These are phyloP conservation scores for Zymoseptoria pseudotritici DNA, from an alignment of 2,329 filamentous ascomycete species.

Conservation along the genomic window DNA sequence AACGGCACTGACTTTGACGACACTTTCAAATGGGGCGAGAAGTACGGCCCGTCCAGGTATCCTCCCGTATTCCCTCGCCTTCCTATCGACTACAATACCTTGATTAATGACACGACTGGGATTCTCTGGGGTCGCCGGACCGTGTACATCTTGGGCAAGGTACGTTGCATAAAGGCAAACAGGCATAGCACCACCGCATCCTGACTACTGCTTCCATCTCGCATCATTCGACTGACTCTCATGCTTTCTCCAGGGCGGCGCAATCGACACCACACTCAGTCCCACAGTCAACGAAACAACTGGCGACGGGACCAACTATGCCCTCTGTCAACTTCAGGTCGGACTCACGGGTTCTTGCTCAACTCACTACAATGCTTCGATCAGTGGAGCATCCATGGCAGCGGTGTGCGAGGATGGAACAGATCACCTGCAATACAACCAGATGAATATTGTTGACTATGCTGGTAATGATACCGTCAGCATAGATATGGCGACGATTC, in stretches of 20 bases:
- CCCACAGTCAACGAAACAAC: neutral
- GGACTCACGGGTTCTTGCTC: constrained; percentile 59
- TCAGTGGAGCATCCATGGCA: constrained; percentile 50
- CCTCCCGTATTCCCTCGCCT: constrained; percentile 38
- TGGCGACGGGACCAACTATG: constrained; percentile 42
- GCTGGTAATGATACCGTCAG: constrained; percentile 39
- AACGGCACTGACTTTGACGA: constrained; percentile 48
- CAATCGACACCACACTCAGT: constrained; percentile 1
- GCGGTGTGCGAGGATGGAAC: constrained; percentile 53
- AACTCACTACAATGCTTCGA: constrained; percentile 45
- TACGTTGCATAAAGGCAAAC: neutral
- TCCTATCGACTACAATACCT: constrained; percentile 59
- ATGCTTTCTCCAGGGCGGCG: constrained; percentile 8
- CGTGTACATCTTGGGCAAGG: constrained; percentile 60
- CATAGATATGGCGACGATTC: constrained; percentile 39
- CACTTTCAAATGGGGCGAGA: constrained; percentile 59
- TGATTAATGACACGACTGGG: constrained; percentile 46
- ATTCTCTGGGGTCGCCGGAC: constrained; percentile 39
- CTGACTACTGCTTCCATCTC: too few relatives aligned
- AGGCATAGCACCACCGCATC: too few relatives aligned
- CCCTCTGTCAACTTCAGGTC: constrained; percentile 60
- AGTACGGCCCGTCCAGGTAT: constrained; percentile 35
- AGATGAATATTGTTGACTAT: constrained; percentile 46
- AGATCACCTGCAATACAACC: constrained; percentile 51
- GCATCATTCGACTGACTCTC: too few relatives aligned